Conservation (phyloP, 2,329 filamentous ascomycete genomes). For the Acarospora socialis region DNA sequence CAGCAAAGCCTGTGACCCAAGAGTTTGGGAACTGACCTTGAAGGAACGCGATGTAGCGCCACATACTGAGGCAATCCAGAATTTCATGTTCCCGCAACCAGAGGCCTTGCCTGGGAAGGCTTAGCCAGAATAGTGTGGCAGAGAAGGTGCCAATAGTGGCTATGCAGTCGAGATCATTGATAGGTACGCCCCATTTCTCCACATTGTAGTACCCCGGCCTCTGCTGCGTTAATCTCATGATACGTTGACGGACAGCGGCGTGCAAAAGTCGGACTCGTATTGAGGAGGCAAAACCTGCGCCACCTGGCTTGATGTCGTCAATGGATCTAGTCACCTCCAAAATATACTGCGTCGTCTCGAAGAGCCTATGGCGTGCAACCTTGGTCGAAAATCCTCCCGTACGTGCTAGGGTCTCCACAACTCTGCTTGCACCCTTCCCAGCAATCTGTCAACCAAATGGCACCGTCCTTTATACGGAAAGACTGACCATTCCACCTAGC, state of each 20-base stretch:
- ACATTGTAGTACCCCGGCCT: conserved; percentile 49
- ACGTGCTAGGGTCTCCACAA: conserved; percentile 58
- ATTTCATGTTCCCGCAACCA: conserved; percentile 48
- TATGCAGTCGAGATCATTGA: conserved; percentile 63
- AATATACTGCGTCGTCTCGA: conserved; percentile 64
- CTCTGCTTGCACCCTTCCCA: conserved; percentile 47
- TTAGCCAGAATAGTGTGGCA: conserved; percentile 50
- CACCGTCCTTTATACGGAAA: background rate
- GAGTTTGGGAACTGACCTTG: too few relatives aligned
- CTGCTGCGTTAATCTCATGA: conserved; percentile 43
- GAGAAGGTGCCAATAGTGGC: conserved; percentile 60
- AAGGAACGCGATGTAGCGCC: conserved; percentile 59
- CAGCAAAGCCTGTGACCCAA: too few relatives aligned
- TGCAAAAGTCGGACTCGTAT: conserved; percentile 57
- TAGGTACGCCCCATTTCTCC: conserved; percentile 46
- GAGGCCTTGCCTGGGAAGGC: conserved; percentile 59
- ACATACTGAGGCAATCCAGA: conserved; percentile 57
- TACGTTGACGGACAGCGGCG: conserved; percentile 50
- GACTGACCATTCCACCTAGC: conserved; percentile 44
- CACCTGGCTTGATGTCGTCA: conserved; percentile 52
- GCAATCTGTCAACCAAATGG: background rate
- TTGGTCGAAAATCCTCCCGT: conserved; percentile 61
- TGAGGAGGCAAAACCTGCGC: conserved; percentile 49
- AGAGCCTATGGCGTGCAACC: conserved; percentile 49
- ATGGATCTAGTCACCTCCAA: conserved; percentile 55